A percentile compares a stretch with the other conserved stretches of the same genome.
phyloP scores from a whole-genome alignment of 2,329 filamentous ascomycete species.

The Colletotrichum trifolii region DNA sequence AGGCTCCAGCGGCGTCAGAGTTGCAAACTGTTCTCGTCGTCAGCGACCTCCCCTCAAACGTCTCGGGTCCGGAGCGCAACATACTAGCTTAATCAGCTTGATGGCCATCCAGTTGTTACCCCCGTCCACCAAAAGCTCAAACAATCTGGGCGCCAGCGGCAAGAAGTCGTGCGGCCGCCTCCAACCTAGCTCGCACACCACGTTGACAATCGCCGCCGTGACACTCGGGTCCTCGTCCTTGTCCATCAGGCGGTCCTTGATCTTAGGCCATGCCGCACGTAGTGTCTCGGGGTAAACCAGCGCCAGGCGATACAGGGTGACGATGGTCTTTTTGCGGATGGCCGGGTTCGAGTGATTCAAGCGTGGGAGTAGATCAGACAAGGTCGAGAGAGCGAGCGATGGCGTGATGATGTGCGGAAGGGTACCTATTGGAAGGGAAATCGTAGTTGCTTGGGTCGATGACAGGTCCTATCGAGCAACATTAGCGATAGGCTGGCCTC shows the following conservation, averaged over 20 bases:
- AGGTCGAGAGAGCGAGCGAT: constrained; percentile 88
- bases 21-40: constrained; percentile 77
- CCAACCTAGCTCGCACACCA: constrained; percentile 96
- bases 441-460: constrained; percentile 77
- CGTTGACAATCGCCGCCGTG: constrained; percentile 95
- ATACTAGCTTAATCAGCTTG: constrained; percentile 94
- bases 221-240: constrained; percentile 91
- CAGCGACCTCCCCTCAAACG: constrained; percentile 1
- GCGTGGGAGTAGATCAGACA: constrained; percentile 87
- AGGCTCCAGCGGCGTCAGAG: constrained; percentile 90
- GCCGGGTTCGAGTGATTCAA: constrained; percentile 86
- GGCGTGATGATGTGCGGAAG: constrained; percentile 96
- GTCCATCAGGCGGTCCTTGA: constrained; percentile 93
- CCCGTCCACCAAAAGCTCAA: constrained; percentile 90
- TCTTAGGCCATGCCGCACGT: constrained; percentile 94
- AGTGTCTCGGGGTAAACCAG: constrained; percentile 97
- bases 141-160: constrained; percentile 88
- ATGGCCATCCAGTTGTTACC: constrained; percentile 99
- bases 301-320: constrained; percentile 92
- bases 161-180: constrained; percentile 93
- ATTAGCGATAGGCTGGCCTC: constrained; percentile 8
- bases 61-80: constrained; percentile 41
- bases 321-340: constrained; percentile 94
- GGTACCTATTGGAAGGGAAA: constrained; percentile 86
- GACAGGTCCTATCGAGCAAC: constrained; percentile 72